Base-by-base conservation (phyloP, 345 rosid genomes). In the Rubroshorea leprosula region DNA sequence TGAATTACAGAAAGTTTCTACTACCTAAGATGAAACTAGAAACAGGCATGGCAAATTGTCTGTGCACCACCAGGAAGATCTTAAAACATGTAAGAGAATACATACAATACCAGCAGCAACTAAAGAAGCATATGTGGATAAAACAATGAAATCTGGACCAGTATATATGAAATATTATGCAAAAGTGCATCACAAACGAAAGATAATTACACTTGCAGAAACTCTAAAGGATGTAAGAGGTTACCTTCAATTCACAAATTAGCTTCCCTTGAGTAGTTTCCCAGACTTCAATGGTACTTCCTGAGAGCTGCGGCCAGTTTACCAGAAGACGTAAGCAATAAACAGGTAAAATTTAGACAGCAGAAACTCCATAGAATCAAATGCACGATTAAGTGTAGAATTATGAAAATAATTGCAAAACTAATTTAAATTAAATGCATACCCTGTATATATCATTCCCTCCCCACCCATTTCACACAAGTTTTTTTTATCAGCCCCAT, bases 281-380 rank as follows among this genome's bases (percentile, higher is more conserved):
- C 99, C 97, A 93, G 65, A 93, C 80, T 84, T 93, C 89, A 60
- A 93, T 85, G 19, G 94, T 83, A 72, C 97, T 85, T 89, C 99
- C 76, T 93, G 96, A 46, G 99, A 89, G 58, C 97, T 89, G 83
- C 62, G 65, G 50, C 66, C 46, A 68, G 57, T 66, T 54, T 19
- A 66, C 24, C 54, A 44, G 27, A 17, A 56, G 17, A 69, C 19
- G 58, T 66, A 5, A 63, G 63, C n/a, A 25, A 46, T 22, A 10
- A 60, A 21, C 27, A 52, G 18, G n/a, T n/a, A n/a, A 44, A 13
- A 52, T 2, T 20, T 22, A 35, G 9, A 21, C 2, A 22, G 39
- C 27, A 17, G 29, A 12, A n/a, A 58, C 8, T n/a, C n/a, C n/a
- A 24, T 46, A 18, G 29, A 50, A 57, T 19, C 41, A 39, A 0